Evolutionary conservation across 495 filamentous ascomycete species (phyloP).

Genomic region (Daldinia concentrica): DNA sequence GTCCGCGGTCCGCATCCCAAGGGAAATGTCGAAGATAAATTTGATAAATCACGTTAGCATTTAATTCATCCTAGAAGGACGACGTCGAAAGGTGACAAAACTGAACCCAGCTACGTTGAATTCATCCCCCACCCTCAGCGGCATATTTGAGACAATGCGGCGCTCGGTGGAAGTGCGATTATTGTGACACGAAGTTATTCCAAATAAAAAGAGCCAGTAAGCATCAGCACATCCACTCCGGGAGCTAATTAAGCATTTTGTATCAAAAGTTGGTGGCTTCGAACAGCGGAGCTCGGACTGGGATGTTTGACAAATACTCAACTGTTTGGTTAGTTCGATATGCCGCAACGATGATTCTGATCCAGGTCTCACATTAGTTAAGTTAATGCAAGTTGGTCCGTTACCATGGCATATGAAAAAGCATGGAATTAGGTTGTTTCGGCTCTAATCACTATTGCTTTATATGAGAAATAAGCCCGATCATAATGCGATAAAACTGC

Average conservation of each 20-base stretch:
- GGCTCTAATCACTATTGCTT: background rate
- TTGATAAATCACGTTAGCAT: background rate
- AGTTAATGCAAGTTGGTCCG: background rate
- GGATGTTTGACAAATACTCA: slow-evolving; percentile 42
- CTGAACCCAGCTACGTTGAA: too few relatives aligned
- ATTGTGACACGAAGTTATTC: slow-evolving; percentile 30
- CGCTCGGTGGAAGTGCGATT: slow-evolving; percentile 7
- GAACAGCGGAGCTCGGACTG: slow-evolving; percentile 32
- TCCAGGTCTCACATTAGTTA: slow-evolving; percentile 18
- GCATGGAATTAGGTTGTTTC: background rate
- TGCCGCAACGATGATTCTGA: slow-evolving; percentile 14
- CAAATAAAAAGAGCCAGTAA: slow-evolving; percentile 42
- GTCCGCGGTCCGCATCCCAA: background rate
- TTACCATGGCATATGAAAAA: background rate
- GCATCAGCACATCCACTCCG: slow-evolving; percentile 26
- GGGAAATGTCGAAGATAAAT: background rate
- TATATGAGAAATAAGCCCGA: background rate
- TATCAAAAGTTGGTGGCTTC: slow-evolving; percentile 25
- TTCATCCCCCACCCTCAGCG: too few relatives aligned
- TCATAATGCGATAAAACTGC: background rate
- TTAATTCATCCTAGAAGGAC: background rate
- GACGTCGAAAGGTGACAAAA: too few relatives aligned
- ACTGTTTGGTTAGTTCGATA: slow-evolving; percentile 1
- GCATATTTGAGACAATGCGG: too few relatives aligned
- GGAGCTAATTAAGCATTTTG: slow-evolving; percentile 24